Percentiles rank a stretch among this genome's conserved stretches.
Evolutionary conservation across 768 basidiomycete species (phyloP).

Genomic region (Holtermanniella nyarrowii): DNA sequence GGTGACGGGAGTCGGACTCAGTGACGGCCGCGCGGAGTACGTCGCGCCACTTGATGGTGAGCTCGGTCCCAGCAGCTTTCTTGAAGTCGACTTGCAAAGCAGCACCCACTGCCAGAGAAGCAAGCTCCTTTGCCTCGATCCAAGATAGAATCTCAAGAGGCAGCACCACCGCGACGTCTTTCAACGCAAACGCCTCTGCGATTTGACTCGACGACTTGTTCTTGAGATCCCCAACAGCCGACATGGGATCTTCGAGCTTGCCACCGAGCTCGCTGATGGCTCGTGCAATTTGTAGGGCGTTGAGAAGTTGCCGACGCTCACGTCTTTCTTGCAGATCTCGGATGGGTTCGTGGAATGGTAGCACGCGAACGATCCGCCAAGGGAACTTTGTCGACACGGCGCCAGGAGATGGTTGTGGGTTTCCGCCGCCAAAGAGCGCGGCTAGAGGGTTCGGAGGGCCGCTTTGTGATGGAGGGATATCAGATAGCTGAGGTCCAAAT

Average conservation of each 20-base stretch:
- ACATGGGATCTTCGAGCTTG: slow-evolving; percentile 7
- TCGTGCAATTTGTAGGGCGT: slow-evolving; percentile 17
- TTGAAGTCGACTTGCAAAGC: neutral
- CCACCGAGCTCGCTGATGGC: slow-evolving; percentile 18
- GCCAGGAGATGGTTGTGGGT: neutral
- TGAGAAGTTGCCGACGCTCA: slow-evolving; percentile 12
- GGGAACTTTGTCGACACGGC: neutral
- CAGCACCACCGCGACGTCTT: slow-evolving; percentile 3
- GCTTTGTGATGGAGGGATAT: neutral
- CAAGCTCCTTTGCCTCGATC: slow-evolving; percentile 9
- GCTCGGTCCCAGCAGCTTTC: neutral
- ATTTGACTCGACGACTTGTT: slow-evolving; percentile 4
- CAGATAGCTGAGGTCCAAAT: slow-evolving; percentile 5
- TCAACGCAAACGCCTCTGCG: slow-evolving; percentile 6
- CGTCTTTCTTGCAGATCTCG: slow-evolving; percentile 17
- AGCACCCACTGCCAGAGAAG: slow-evolving; percentile 9
- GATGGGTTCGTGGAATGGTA: slow-evolving; percentile 4
- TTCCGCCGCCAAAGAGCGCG: slow-evolving; percentile 1
- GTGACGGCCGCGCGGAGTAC: slow-evolving; percentile 9
- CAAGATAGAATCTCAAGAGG: slow-evolving; percentile 2
- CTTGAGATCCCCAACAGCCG: neutral
- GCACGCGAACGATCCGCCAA: slow-evolving; percentile 10
- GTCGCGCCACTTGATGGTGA: slow-evolving; percentile 12
- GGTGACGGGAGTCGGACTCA: slow-evolving; percentile 1
- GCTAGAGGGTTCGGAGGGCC: neutral